Evolutionary conservation across 768 basidiomycete genomes (phyloP).

Genomic region (Atractiella rhizophila): DNA sequence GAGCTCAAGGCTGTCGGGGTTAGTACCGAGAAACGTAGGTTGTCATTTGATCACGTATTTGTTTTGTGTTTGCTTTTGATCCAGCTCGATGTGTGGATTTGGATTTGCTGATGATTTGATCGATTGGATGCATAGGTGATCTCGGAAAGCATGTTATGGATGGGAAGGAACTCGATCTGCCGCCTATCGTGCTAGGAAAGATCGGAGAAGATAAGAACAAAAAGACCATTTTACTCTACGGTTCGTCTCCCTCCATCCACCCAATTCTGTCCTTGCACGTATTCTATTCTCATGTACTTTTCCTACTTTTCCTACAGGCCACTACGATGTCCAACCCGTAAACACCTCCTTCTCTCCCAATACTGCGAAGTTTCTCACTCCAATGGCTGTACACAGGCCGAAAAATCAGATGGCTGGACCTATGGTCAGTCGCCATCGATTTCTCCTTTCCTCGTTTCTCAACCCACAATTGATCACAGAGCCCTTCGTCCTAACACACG

Average conservation of each 20-base stretch:
- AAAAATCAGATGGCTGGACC: constrained; percentile 46
- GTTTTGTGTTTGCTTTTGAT: neutral
- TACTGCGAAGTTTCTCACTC: constrained; percentile 3
- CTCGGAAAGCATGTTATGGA: constrained; percentile 52
- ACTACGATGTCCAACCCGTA: constrained; percentile 86
- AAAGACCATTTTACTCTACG: constrained; percentile 81
- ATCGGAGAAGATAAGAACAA: constrained; percentile 61
- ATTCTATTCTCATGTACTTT: neutral
- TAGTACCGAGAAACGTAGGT: constrained; percentile 6
- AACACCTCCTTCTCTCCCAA: constrained; percentile 12
- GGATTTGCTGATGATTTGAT: neutral
- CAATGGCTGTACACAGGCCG: neutral
- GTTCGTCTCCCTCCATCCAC: constrained; percentile 16
- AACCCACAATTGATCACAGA: constrained; percentile 76
- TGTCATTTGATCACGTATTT: neutral
- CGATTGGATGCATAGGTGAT: constrained; percentile 26
- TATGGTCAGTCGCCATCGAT: neutral
- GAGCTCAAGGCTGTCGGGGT: constrained; percentile 52
- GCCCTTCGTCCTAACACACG: constrained; percentile 45
- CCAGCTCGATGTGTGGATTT: too few relatives aligned
- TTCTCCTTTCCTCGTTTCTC: constrained; percentile 15
- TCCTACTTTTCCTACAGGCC: constrained; percentile 21
- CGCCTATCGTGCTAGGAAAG: constrained; percentile 55
- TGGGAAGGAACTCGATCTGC: constrained; percentile 45
- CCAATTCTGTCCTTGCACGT: neutral